These are phyloP conservation scores for Ceratonia siliqua DNA, from an alignment of 306 rosid genomes.

Conservation along the genomic window DNA sequence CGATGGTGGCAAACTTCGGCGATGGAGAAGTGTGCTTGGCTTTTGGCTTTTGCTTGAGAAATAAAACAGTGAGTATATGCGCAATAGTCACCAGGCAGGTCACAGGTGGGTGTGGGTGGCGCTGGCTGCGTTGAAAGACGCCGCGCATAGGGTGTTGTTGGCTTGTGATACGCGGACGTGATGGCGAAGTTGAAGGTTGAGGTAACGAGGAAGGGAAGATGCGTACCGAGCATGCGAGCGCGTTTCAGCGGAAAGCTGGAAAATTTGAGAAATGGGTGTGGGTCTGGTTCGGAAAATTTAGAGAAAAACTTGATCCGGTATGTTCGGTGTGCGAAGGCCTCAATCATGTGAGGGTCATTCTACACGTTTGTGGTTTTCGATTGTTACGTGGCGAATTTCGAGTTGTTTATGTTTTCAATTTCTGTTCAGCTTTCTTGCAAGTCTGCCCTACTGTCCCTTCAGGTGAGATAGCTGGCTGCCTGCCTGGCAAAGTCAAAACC, in stretches of 20 bases:
- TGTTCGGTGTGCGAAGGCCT: background rate
- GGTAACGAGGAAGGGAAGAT: background rate
- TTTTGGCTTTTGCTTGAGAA: background rate
- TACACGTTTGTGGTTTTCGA: background rate
- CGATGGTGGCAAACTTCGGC: background rate
- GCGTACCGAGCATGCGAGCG: background rate
- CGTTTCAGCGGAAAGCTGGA: background rate
- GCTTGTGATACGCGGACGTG: background rate
- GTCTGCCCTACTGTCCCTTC: background rate
- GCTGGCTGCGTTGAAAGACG: background rate
- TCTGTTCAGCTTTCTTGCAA: background rate
- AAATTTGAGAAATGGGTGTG: background rate
- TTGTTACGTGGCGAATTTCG: background rate
- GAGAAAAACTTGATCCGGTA: slow-evolving; percentile 6
- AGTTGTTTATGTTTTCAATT: background rate
- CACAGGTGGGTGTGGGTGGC: background rate
- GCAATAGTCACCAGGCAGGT: background rate
- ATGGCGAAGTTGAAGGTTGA: background rate
- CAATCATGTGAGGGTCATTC: background rate
- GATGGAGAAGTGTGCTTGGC: background rate
- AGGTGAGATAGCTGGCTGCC: background rate
- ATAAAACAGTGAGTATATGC: slow-evolving; percentile 19
- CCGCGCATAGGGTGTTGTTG: background rate
- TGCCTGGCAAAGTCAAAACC: background rate
- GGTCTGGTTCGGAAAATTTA: slow-evolving; percentile 29